Evolutionary conservation across 2,329 filamentous ascomycete genomes (phyloP), one percentile per base, ranked within the genome.

Genomic region (Fusarium solani-melongenae): DNA sequence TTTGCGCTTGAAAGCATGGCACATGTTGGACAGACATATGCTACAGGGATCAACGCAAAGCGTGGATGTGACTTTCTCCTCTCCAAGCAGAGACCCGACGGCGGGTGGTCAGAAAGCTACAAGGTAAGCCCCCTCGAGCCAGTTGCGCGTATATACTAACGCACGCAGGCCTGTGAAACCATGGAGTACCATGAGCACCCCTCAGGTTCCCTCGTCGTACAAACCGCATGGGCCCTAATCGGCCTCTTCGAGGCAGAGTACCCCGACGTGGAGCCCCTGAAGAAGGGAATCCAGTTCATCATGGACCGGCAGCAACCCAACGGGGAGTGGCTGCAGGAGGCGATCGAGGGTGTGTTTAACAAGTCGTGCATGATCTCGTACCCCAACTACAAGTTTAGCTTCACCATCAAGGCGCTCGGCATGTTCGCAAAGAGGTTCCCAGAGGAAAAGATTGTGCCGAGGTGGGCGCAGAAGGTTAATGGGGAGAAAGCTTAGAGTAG

Each of bases 361-460:
- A 98, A 98, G 86, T 96, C 92, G 79, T 98, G 96, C 87, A 98
- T 98, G 94, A 99, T 99, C 74, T 96, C 94, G 1, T 99, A 99
- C 80, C 96, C 96, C 49, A 99, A 99, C 86, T 99, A 99, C 87
- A 99, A 98, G 86, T 96, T 98, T 82, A 93, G 93, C 67, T 99
- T 98, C 83, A 92, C 96, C 1, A 93, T 98, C 81, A 97, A 97
- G 84, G 96, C 96, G 2, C 82, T 99, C 73, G 96, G 96, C 6
- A 92, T 98, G 90, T 99, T 94, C 86, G 91, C 92, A 6, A 88
- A 86, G 76, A 90, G 87, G 72, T 95, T 92, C 74, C 93, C 92
- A 0, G 87, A 94, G 69, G 89, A 92, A 65, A 87, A 85, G 77
- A 81, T 93, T 4, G 77, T 77, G 7, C 70, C 77, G 6, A 68